Base-by-base conservation (phyloP, 495 filamentous ascomycete genomes). In the Haplographium delicatum region DNA sequence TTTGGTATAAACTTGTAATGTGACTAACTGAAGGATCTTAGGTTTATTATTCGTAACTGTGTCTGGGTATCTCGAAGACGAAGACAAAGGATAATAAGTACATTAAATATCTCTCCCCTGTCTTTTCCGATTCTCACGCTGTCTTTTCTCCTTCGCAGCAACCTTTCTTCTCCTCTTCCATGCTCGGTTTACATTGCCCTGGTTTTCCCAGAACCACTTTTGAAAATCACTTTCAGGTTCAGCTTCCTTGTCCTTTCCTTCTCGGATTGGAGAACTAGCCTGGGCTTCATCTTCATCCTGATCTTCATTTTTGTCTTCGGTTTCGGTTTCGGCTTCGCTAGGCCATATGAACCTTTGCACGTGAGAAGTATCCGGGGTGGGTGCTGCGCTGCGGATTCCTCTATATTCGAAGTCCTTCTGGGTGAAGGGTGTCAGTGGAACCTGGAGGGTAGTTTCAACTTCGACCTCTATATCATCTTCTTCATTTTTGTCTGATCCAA, bases 291-390 rank as follows among this genome's bases (percentile, higher is more conserved):
- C 67, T 5, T 67, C 67, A 5, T 66, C 71, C 9, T 61, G 64
- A 9, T 67, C 62, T 7, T 65, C 62, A 18, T 62, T 62, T 22
- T 61, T 63, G 15, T 58, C 62, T n/a, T n/a, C n/a, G n/a, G n/a
- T n/a, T n/a, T n/a, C n/a, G n/a, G n/a, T n/a, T n/a, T n/a, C n/a
- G n/a, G n/a, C n/a, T 2, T 70, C 68, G 1, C 62, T 65, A n/a
- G 65, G 60, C 76, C 75, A 79, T 4, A 73, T 63, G 52, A 71
- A 72, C 26, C 53, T 69, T 16, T 76, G 73, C 25, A 70, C 76
- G 47, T 86, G 78, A n/a, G 88, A 86, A 0, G 93, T 97, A 60
- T 98, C 93, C 1, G 93, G 93, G 0, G 93, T 97, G 2, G 93
- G 93, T 0, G 93, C 93, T 9, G 91, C 91, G 58, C 89, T 94